Evolutionary conservation across 768 basidiomycete genomes (phyloP), one percentile per base, ranked within the genome.

Genomic region (Agrocybe chaxingu): DNA sequence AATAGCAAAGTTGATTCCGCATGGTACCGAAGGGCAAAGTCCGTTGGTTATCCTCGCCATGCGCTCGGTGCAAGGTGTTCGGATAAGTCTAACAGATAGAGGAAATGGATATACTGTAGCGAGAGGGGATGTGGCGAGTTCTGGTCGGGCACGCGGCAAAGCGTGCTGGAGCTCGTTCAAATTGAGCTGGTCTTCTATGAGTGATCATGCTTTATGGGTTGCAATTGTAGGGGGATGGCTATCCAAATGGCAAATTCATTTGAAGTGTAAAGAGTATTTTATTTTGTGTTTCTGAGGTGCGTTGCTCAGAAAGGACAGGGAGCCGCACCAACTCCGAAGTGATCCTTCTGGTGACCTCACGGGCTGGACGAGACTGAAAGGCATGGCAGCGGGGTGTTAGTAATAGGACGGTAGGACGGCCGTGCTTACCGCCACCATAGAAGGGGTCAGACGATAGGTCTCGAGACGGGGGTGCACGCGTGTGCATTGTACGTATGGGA

Each of bases 91-190:
- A 24, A 1, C 0, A 5, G 24, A 24, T 24, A 24, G 24, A 24
- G 24, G 24, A 24, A 24, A 24, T 24, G 3, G 24, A 24, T 24
- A 24, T 5, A 24, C 31, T 34, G 35, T 32, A 34, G 43, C 13
- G 13, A 12, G 13, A 50, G 41, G 49, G 19, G 39, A 43, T 42
- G 53, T 47, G 53, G 48, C 48, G 45, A 54, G 39, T 42, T 44
- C 35, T 47, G 46, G 29, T 46, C 33, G 29, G 36, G 47, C 56
- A 57, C 50, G 56, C 47, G 56, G 56, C 56, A 34, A 39, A 40
- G 46, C 16, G 43, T 45, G 35, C 38, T 51, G 34, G 6, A 46
- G 29, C 29, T 36, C 39, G 10, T 45, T 47, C 24, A 55, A 33
- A 42, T 31, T 13, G 24, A 24, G 30, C 18, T 35, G 53, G 38